Percentiles rank a stretch among this genome's conserved stretches.
These are phyloP conservation scores for Paracoccidioides brasiliensis DNA, from an alignment of 2,329 filamentous ascomycete species.

Conservation along the genomic window DNA sequence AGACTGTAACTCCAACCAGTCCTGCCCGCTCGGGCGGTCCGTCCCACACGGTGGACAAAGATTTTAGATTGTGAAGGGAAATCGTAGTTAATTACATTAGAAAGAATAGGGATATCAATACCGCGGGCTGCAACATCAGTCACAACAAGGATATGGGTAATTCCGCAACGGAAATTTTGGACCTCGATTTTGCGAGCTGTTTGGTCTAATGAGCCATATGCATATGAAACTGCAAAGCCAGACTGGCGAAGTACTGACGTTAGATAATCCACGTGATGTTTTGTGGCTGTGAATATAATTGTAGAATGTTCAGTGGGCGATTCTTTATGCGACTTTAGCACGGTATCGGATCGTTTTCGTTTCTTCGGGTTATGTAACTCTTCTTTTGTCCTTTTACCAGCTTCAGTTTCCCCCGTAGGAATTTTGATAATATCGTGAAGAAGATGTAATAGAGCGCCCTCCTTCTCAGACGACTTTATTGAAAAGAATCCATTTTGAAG, in stretches of 20 bases:
- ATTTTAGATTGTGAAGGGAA: slow-evolving; percentile 95
- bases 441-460: slow-evolving; percentile 79
- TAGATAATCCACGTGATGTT: slow-evolving; percentile 94
- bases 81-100: slow-evolving; percentile 97
- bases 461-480: slow-evolving; percentile 84
- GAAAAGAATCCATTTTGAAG: slow-evolving; percentile 92
- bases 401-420: slow-evolving; percentile 53
- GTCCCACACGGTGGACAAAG: slow-evolving; percentile 88
- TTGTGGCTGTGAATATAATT: slow-evolving; percentile 87
- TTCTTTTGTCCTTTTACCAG: slow-evolving; percentile 33
- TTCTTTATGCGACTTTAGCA: slow-evolving; percentile 43
- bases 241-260: slow-evolving; percentile 63
- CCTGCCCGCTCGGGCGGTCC: slow-evolving; percentile 86
- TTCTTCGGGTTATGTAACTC: slow-evolving; percentile 33
- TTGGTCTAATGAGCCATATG: slow-evolving; percentile 89
- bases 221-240: slow-evolving; percentile 84
- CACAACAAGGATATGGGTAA: slow-evolving; percentile 82
- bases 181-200: slow-evolving; percentile 86
- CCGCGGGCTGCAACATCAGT: slow-evolving; percentile 93
- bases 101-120: slow-evolving; percentile 92
- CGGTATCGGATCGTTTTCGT: slow-evolving; percentile 36
- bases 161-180: slow-evolving; percentile 71
- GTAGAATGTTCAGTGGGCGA: slow-evolving; percentile 83
- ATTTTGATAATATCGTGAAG: slow-evolving; percentile 88
- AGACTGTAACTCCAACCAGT: slow-evolving; percentile 93